phyloP scores from a whole-genome alignment of 192 early-diverging fungal genomes.

The Backusella circina region DNA sequence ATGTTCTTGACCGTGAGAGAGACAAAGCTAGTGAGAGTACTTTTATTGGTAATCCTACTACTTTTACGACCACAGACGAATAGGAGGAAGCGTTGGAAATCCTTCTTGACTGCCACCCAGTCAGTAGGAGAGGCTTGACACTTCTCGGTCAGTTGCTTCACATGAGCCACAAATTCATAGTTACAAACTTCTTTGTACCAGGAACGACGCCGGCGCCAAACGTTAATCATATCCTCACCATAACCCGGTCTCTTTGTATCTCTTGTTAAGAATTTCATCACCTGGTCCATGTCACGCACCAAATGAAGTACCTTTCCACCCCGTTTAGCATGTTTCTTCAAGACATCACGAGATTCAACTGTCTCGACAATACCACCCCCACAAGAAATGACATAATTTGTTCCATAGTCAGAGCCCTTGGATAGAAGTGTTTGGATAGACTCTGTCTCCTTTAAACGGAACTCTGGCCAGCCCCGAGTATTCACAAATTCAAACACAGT shows the following conservation, averaged over 20 bases:
- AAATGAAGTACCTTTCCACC: conserved; percentile 80
- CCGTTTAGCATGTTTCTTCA: conserved; percentile 56
- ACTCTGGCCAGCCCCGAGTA: conserved; percentile 77
- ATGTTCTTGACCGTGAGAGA: conserved; percentile 77
- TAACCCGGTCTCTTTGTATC: conserved; percentile 85
- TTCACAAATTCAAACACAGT: conserved; percentile 81
- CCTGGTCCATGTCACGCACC: conserved; percentile 73
- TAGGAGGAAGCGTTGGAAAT: conserved; percentile 67
- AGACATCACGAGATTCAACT: conserved; percentile 52
- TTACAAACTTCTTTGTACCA: conserved; percentile 80
- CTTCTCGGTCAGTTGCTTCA: conserved; percentile 26
- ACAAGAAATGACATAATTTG: conserved; percentile 76
- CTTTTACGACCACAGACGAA: conserved; percentile 53
- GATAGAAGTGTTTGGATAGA: conserved; percentile 62
- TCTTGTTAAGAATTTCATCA: conserved; percentile 70
- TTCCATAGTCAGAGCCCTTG: conserved; percentile 41
- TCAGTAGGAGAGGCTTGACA: conserved; percentile 43
- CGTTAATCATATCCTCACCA: conserved; percentile 72
- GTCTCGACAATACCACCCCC: conserved; percentile 96
- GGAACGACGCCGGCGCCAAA: conserved; percentile 73
- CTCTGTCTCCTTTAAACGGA: conserved; percentile 77
- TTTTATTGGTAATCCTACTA: conserved; percentile 24
- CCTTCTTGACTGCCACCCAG: conserved; percentile 71
- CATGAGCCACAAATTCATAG: conserved; percentile 71
- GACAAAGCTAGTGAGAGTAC: conserved; percentile 72